Evolutionary conservation across 345 rosid genomes (phyloP).

Genomic region (Acer saccharum): DNA sequence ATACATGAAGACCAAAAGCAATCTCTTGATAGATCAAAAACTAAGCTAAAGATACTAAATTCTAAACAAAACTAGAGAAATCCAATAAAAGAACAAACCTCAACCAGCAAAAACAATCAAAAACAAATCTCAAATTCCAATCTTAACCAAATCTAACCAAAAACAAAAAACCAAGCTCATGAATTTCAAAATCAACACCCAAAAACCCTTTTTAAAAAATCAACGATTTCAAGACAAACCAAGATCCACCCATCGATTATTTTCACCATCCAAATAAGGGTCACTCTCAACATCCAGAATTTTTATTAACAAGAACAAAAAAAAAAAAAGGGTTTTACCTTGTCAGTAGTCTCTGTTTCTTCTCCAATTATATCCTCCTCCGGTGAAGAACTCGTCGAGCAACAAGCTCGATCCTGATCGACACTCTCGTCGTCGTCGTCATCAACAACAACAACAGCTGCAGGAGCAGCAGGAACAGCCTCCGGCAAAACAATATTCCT

Average conservation of each 20-base stretch:
- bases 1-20: not conserved
- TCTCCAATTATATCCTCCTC: slow-evolving; percentile 34
- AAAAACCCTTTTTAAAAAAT: not conserved
- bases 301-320: not conserved
- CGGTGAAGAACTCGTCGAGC: slow-evolving; percentile 34
- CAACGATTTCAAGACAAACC: slow-evolving; percentile 14
- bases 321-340: slow-evolving; percentile 23
- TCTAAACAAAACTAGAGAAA: not conserved
- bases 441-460: not conserved
- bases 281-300: slow-evolving; percentile 19
- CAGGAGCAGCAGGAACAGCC: not conserved
- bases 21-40: not conserved
- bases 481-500: slow-evolving; percentile 79
- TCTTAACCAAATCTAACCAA: slow-evolving; percentile 2
- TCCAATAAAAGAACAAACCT: slow-evolving; percentile 4
- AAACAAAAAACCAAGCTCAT: not conserved
- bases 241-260: slow-evolving; percentile 30
- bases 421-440: slow-evolving; percentile 18
- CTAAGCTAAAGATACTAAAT: not conserved
- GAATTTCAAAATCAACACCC: slow-evolving; percentile 15
- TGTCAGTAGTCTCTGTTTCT: slow-evolving; percentile 32
- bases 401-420: slow-evolving; percentile 39
- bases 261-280: slow-evolving; percentile 26
- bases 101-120: not conserved
- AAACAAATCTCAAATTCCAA: not conserved